Base-by-base conservation (phyloP, 169 alveolate species). In the Amoebophrya sp. region DNA sequence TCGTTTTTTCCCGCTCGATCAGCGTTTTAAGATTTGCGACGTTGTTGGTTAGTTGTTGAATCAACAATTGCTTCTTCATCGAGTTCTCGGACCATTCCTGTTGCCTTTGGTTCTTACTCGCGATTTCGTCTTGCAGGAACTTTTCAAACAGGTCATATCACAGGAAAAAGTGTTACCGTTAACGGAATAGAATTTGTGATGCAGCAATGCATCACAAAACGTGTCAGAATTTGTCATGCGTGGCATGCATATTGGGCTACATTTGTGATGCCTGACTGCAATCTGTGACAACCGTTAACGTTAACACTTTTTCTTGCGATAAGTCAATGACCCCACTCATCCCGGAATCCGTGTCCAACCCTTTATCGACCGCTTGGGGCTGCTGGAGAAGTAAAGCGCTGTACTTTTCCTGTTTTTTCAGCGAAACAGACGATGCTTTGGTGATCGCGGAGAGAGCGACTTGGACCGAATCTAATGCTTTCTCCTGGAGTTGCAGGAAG, bases 11-110 rank as follows among this genome's bases (percentile, higher is more conserved):
- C 10, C 83, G 29, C 1, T 18, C 83, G 35, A 66, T 12, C 2
- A 66, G 32, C 7, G 29, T 66, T 2, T 7, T 25, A 7, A 25
- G 1, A 25, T 66, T 66, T 12, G 29, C 83, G 32, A 66, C 39
- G 29, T 66, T 66, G 83, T 66, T 66, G 83, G 35, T 25, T 0
- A 66, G 12, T 25, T 66, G 83, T 25, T 66, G 83, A 2, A 66
- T 25, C 32, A 66, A n/a, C 83, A 66, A 25, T 25, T 66, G 83
- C 83, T 66, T 66, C 83, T n/a, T 66, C 83, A 66, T 66, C 83
- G 1, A 25, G 35, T 66, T 66, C 35, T 66, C 83, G 83, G 32
- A 7, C 83, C 83, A 66, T 25, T 66, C 83, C 83, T 66, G 83
- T 25, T 66, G 83, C 83, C 83, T 7, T 25, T 66, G 83, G 10